Base-by-base conservation (phyloP, 768 basidiomycete species). In the Lentinula boryana region DNA sequence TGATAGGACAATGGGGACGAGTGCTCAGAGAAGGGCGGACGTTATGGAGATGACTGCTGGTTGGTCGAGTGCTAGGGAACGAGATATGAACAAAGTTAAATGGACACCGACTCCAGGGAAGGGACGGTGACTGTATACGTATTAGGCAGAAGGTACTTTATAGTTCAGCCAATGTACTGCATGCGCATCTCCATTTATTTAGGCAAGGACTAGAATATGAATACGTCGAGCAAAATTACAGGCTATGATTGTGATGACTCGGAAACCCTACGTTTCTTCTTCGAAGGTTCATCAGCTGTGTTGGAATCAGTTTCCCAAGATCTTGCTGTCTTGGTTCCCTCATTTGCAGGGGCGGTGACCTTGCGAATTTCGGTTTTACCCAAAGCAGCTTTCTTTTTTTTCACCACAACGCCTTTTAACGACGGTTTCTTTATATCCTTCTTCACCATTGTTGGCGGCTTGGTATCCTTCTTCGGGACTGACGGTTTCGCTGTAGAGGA, bases 331-430 rank as follows among this genome's bases (percentile, higher is more conserved):
- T 23, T 46, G 63, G 48, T 54, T 68, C 61, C 23, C 8, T 61
- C 58, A 31, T 66, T 63, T 48, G 67, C 48, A 18, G 70, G 55
- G 50, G 40, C 66, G 57, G 67, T 53, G 13, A 38, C 13, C 13
- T 38, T 38, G 36, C 9, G 13, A 8, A 3, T 13, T 38, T 35
- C 23, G 56, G 70, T 53, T 7, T 66, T 54, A 35, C 67, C 61
- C 50, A 66, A 55, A 5, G 67, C 51, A 33, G 77, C 46, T 68
- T 87, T 90, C 70, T 84, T 91, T 72, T 87, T 92, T 77, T 91
- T 93, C 53, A 91, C 84, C 15, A 93, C 75, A 7, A 92, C 87
- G 18, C 91, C 91, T 67, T 91, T 93, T 46, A 93, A 75, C 2
- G 18, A 41, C 12, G 80, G 70, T 64, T 81, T 83, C 72, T 90